These are phyloP conservation scores for Staphylotrichum longicolle DNA, from an alignment of 495 filamentous ascomycete genomes.

Conservation along the genomic window DNA sequence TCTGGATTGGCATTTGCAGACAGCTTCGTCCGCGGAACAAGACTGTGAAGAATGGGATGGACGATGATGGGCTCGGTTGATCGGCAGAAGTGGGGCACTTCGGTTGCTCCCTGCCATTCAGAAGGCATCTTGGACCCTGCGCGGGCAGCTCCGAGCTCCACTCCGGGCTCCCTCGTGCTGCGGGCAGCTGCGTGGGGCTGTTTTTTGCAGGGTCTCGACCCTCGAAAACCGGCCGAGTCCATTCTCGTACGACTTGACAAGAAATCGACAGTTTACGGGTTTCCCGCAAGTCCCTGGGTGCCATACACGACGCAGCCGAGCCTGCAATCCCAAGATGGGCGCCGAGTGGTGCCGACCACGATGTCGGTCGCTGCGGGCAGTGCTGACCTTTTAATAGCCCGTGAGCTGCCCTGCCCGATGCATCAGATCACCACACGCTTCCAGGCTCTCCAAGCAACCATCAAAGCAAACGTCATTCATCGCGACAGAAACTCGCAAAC, in stretches of 20 bases:
- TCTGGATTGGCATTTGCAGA: too few relatives aligned
- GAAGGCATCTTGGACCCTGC: too few relatives aligned
- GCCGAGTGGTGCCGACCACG: conserved; percentile 10
- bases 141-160: conserved; percentile 15
- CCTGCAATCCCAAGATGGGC: conserved; percentile 6
- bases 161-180: background rate
- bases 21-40: background rate
- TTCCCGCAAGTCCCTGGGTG: conserved; percentile 11
- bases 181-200: background rate
- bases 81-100: background rate
- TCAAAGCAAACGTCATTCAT: background rate
- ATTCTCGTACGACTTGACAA: conserved; percentile 31
- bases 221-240: conserved; percentile 10
- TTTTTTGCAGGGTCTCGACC: conserved; percentile 12
- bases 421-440: background rate
- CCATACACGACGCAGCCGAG: conserved; percentile 12
- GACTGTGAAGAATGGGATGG: background rate
- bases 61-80: background rate
- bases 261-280: conserved; percentile 28
- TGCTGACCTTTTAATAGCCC: conserved; percentile 19
- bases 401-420: conserved; percentile 6
- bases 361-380: background rate
- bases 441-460: conserved; percentile 13
- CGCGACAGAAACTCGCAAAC: background rate
- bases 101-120: too few relatives aligned